Base-by-base conservation (phyloP, 139 green algal species). In the Pseudopediastrum boryanum region DNA sequence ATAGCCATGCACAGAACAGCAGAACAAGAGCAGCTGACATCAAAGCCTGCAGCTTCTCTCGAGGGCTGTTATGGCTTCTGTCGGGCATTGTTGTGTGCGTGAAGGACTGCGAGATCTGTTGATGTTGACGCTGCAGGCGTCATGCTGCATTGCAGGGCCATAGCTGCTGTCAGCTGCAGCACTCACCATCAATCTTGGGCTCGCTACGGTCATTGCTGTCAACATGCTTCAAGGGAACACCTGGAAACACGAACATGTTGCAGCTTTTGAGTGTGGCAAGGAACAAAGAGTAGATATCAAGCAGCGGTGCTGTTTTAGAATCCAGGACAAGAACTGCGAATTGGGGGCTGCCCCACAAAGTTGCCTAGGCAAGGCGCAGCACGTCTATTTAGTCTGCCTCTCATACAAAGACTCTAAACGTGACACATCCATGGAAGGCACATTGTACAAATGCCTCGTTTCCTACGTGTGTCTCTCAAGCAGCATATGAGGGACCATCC, bases 191-290 rank as follows among this genome's bases (percentile, higher is more conserved):
- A 39, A 80, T 80, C 2, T 42, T 33, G 25, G 73, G 73, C 21
- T 62, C 13, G 58, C 56, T 46, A 29, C 43, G 58, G 61, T 80
- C 73, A 13, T 58, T 23, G 3, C 59, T 71, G 27, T 72, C 59
- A 21, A 80, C 73, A 35, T 80, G 73, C 59, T 80, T 80, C 31
- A 80, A 33, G 5, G 59, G 59, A 33, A 72, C 73, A n/a, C 73
- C 73, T 80, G 73, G 43, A 71, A 39, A 25, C 56, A 59, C 3
- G 1, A 21, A 43, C 16, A 4, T 27, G 62, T 7, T 39, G 35
- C 36, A 21, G 9, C 35, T 51, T 36, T 39, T 29, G 3, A 10
- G 36, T 71, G 31, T 41, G 33, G 4, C 33, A 3, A 50, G 5
- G 36, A 31, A 3, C 25, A 13, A 19, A 1, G 29, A 38, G 61